Evolutionary conservation across 2,329 filamentous ascomycete genomes (phyloP), one percentile per base, ranked within the genome.

Genomic region (Ceratocystis ficicola): DNA sequence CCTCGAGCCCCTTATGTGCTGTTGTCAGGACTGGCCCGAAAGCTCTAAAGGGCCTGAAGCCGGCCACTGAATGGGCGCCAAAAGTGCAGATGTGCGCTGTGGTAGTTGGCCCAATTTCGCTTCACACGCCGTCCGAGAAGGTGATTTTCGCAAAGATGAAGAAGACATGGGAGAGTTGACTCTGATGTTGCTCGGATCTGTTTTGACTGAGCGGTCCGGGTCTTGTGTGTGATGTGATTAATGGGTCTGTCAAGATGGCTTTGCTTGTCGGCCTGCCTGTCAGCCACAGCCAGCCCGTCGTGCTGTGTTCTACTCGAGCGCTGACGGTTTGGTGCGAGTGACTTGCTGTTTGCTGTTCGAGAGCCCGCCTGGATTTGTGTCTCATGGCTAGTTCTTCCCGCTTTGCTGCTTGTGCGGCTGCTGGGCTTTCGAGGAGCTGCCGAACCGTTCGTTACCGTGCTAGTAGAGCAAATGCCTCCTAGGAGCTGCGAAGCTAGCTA

Each of bases 31-130:
- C 55, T 30, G 55, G 5, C 55, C n/a, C 6, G 28, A 59, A 59
- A 32, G 55, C 12, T 36, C 55, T 12, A n/a, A 59, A 59, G 55
- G 28, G 28, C 55, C 55, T 59, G 28, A 59, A 59, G 15, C 55
- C n/a, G 10, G 55, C 15, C 28, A 17, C 17, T 36, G 55, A 32
- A n/a, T 8, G 55, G n/a, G 17, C 25, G 55, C 55, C 55, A 28
- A 59, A 59, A 59, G 55, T 36, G 17, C 55, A 10, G 55, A 59
- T 59, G 55, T 32, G 55, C 55, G 17, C 28, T 59, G 55, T 59
- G 55, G 32, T n/a, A 36, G 55, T 36, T 20, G 17, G 15, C 28
- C 28, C 12, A 59, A 59, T 59, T 59, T 59, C 55, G 55, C 55
- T 59, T 59, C 55, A 59, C 36, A 20, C 10, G 28, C 55, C 55